A percentile compares a stretch with the other conserved stretches of the same genome.
These are phyloP conservation scores for Ganoderma leucocontextum DNA, from an alignment of 1,284 basidiomycete genomes.

Conservation along the genomic window DNA sequence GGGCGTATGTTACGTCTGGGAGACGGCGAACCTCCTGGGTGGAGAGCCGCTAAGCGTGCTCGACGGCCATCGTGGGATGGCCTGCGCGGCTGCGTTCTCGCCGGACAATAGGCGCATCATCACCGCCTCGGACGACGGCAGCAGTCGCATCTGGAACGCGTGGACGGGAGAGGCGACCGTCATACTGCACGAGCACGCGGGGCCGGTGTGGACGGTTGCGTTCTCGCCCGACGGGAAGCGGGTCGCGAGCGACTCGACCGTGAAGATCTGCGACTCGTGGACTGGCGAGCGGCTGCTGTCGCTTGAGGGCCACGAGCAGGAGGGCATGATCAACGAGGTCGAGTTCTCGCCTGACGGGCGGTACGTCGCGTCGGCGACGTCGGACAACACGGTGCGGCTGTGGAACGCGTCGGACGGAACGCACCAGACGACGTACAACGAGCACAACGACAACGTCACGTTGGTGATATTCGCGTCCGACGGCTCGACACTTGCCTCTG, in stretches of 20 bases:
- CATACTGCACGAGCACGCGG: conserved; percentile 31
- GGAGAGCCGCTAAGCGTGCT: conserved; percentile 15
- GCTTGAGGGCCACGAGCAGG: conserved; percentile 16
- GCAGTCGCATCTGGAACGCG: conserved; percentile 30
- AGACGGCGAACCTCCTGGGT: conserved; percentile 14
- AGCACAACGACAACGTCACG: conserved; percentile 38
- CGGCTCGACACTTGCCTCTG: conserved; percentile 42
- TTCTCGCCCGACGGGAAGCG: conserved; percentile 46
- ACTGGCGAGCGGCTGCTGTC: conserved; percentile 16
- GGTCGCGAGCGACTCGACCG: conserved; percentile 25
- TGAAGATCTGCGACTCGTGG: conserved; percentile 27
- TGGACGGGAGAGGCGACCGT: conserved; percentile 31
- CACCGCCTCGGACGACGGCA: conserved; percentile 36
- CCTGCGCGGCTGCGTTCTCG: conserved; percentile 36
- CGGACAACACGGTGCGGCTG: conserved; percentile 25
- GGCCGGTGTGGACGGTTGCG: conserved; percentile 43
- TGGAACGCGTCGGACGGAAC: conserved; percentile 22
- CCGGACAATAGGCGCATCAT: conserved; percentile 34
- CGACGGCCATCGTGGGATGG: conserved; percentile 25
- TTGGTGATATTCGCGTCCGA: conserved; percentile 43
- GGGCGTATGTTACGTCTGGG: conserved; percentile 31
- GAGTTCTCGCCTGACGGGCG: conserved; percentile 38
- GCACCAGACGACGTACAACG: conserved; percentile 17
- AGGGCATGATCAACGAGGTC: conserved; percentile 19
- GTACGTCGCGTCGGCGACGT: conserved; percentile 21